Percentiles rank a stretch among this genome's conserved stretches.
Evolutionary conservation across 768 basidiomycete genomes (phyloP).

Genomic region (Collybia sp.): DNA sequence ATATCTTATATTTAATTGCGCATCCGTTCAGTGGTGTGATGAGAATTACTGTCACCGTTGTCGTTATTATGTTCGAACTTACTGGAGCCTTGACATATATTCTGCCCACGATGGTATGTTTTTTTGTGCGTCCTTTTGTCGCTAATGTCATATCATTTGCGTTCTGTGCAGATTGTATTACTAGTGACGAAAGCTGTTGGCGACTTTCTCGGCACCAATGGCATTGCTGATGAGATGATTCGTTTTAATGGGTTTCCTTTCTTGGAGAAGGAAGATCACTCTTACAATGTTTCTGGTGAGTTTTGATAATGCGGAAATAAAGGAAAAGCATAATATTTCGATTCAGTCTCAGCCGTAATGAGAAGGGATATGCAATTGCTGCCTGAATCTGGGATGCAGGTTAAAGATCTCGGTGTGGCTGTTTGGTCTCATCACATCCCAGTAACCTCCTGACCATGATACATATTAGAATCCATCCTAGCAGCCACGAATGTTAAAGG

Average conservation of each 20-base stretch:
- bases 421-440: not conserved
- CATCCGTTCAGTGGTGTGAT: conserved; percentile 73
- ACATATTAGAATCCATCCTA: conserved; percentile 59
- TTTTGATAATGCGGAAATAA: conserved; percentile 3
- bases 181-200: conserved; percentile 96
- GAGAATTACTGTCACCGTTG: conserved; percentile 95
- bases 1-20: not conserved
- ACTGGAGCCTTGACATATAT: conserved; percentile 98
- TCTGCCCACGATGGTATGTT: conserved; percentile 88
- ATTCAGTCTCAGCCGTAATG: conserved; percentile 86
- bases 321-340: conserved; percentile 2
- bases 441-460: conserved; percentile 2
- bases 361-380: conserved; percentile 72
- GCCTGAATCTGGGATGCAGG: conserved; percentile 67
- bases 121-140: not conserved
- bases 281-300: conserved; percentile 86
- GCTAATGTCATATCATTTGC: conserved; percentile 7
- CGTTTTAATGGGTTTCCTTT: conserved; percentile 96
- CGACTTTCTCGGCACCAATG: conserved; percentile 87
- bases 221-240: conserved; percentile 97
- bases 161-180: conserved; percentile 72
- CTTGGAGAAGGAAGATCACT: conserved; percentile 92
- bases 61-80: conserved; percentile 99
- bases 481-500: conserved; percentile 78
- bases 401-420: conserved; percentile 73